A percentile compares a stretch with the other conserved stretches of the same genome.
These are phyloP conservation scores for Thuja plicata DNA, from an alignment of 83 land plant genomes.

Conservation along the genomic window DNA sequence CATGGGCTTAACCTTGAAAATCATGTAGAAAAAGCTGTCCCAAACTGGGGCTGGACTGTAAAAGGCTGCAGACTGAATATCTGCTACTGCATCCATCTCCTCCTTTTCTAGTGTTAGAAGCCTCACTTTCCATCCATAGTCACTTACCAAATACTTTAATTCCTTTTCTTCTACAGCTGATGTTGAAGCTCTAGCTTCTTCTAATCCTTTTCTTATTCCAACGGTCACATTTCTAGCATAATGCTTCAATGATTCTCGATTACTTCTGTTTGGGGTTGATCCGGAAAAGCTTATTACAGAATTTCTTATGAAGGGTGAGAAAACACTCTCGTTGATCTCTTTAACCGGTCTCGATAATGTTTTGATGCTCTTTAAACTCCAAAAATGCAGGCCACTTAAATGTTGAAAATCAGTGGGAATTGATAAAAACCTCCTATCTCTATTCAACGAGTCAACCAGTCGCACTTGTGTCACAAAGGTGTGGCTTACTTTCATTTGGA, in stretches of 20 bases:
- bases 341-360: not conserved
- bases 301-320: not conserved
- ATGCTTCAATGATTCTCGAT: not conserved
- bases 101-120: constrained; percentile 32
- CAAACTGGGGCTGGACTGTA: constrained; percentile 49
- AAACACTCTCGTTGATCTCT: not conserved
- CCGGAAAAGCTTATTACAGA: not conserved
- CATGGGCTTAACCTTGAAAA: constrained; percentile 47
- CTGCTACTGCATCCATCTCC: constrained; percentile 60
- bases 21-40: constrained; percentile 52
- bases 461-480: not conserved
- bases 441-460: not conserved
- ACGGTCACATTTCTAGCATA: not conserved
- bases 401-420: constrained; percentile 1
- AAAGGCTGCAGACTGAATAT: constrained; percentile 74
- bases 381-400: not conserved
- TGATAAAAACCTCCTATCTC: not conserved
- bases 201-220: constrained; percentile 5
- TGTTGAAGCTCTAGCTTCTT: constrained; percentile 7
- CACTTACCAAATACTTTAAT: constrained; percentile 36
- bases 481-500: not conserved
- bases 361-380: not conserved
- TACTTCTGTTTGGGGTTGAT: not conserved
- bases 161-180: not conserved
- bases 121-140: constrained; percentile 69